Conservation (phyloP, 371 early-diverging fungal genomes). For the Basidiobolus meristosporus region DNA sequence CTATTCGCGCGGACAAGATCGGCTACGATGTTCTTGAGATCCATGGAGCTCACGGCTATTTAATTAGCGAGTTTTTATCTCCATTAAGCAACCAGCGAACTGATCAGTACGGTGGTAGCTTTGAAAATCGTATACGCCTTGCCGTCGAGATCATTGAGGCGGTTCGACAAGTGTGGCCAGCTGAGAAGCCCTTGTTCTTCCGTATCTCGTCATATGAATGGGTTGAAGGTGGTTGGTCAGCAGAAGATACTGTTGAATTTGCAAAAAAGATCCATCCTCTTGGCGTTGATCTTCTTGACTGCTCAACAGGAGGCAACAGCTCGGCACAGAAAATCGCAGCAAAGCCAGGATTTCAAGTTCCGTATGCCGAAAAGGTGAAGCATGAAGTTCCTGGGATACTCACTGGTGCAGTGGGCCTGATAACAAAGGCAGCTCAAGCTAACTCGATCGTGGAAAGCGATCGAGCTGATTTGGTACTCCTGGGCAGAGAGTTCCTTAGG, state of each 20-base stretch:
- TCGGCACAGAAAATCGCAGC: too few species aligned
- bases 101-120: constrained; percentile 29
- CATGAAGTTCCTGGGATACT: constrained; percentile 21
- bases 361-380: too few species aligned
- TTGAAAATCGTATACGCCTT: constrained; percentile 27
- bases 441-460: constrained; percentile 4
- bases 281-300: too few species aligned
- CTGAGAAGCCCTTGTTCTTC: constrained; percentile 42
- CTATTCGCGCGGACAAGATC: constrained; percentile 3
- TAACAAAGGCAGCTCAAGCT: too few species aligned
- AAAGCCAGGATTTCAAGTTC: too few species aligned
- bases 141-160: constrained; percentile 20
- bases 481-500: constrained; percentile 7
- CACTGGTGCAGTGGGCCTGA: too few species aligned
- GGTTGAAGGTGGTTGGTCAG: too few species aligned
- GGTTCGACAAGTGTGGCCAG: constrained; percentile 55
- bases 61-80: constrained; percentile 31
- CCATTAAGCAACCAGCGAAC: constrained; percentile 24
- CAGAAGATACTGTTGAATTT: constrained; percentile 14
- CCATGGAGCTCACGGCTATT: constrained; percentile 43
- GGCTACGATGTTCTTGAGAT: constrained; percentile 50
- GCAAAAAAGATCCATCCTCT: not conserved
- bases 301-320: too few species aligned
- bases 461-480: constrained; percentile 7
- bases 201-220: constrained; percentile 27